Conservation (phyloP, 768 basidiomycete species). For the Pholiota molesta region DNA sequence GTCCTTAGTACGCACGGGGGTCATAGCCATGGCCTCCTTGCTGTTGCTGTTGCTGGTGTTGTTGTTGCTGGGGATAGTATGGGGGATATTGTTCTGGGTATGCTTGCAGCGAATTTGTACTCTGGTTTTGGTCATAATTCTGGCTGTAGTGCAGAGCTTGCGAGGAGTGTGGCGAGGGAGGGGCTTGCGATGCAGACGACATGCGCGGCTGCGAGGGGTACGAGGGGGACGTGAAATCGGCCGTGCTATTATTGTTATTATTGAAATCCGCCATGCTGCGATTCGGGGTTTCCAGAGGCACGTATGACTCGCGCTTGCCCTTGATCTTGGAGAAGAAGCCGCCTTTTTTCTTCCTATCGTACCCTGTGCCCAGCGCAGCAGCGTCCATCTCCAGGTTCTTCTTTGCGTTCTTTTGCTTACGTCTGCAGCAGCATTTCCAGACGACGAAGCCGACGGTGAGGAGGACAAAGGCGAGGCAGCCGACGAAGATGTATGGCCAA, state of each 20-base stretch:
- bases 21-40: background rate
- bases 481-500: slow-evolving; percentile 74
- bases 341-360: slow-evolving; percentile 14
- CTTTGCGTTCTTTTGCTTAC: slow-evolving; percentile 16
- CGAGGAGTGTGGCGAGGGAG: background rate
- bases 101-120: slow-evolving; percentile 10
- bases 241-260: background rate
- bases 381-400: slow-evolving; percentile 8
- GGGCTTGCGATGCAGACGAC: background rate
- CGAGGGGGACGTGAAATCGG: background rate
- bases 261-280: slow-evolving; percentile 21
- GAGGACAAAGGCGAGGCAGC: slow-evolving; percentile 54
- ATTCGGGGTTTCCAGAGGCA: slow-evolving; percentile 31
- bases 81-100: slow-evolving; percentile 8
- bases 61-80: slow-evolving; percentile 8
- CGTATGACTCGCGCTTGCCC: slow-evolving; percentile 31
- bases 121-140: slow-evolving; percentile 7
- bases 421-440: slow-evolving; percentile 60
- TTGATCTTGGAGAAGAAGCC: slow-evolving; percentile 26
- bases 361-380: slow-evolving; percentile 2
- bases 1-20: background rate
- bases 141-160: slow-evolving; percentile 4
- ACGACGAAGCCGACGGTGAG: slow-evolving; percentile 50
- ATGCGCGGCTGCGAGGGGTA: slow-evolving; percentile 4
- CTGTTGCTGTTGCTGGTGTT: slow-evolving; percentile 6